A percentile compares a stretch with the other conserved stretches of the same genome.
phyloP scores from a whole-genome alignment of 2,329 filamentous ascomycete genomes.

The Clonostachys sp. region DNA sequence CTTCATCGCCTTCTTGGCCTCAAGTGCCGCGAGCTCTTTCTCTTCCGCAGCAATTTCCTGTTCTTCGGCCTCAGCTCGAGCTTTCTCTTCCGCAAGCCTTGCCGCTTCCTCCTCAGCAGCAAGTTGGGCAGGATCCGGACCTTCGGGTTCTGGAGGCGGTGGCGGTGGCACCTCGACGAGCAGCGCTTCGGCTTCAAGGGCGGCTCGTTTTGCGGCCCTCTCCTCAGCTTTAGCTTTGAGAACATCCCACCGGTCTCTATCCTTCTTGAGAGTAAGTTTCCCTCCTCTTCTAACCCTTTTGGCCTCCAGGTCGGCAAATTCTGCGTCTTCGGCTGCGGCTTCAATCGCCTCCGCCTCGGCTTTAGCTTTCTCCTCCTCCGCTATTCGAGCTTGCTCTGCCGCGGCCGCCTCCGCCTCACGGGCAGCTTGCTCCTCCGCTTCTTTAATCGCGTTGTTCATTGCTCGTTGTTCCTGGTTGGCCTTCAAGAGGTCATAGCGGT shows the following conservation, averaged over 20 bases:
- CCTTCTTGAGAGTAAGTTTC: conserved; percentile 18
- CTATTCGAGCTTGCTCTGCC: conserved; percentile 4
- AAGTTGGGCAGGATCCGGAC: conserved; percentile 11
- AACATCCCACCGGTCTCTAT: background rate
- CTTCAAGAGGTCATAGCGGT: conserved; percentile 16
- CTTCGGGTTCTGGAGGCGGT: background rate
- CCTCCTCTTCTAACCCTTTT: conserved; percentile 27
- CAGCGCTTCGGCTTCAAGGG: background rate
- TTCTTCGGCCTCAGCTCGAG: conserved; percentile 14
- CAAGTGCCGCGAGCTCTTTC: conserved; percentile 12
- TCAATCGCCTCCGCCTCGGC: conserved; percentile 4
- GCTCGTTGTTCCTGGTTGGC: conserved; percentile 9
- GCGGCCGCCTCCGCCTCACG: conserved; percentile 24
- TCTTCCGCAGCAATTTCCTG: conserved; percentile 9
- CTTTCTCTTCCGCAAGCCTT: conserved; percentile 14
- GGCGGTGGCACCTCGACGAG: background rate
- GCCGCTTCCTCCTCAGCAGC: conserved; percentile 11
- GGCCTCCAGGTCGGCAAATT: conserved; percentile 10
- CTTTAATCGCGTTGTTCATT: conserved; percentile 9
- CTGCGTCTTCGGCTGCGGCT: conserved; percentile 16
- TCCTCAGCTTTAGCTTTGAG: background rate
- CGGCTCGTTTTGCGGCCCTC: background rate
- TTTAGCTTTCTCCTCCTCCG: conserved; percentile 8
- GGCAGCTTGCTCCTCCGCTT: conserved; percentile 12
- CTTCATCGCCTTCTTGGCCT: conserved; percentile 20